Evolutionary conservation across 1,284 basidiomycete species (phyloP).

Genomic region (Rhodotorula sp.): DNA sequence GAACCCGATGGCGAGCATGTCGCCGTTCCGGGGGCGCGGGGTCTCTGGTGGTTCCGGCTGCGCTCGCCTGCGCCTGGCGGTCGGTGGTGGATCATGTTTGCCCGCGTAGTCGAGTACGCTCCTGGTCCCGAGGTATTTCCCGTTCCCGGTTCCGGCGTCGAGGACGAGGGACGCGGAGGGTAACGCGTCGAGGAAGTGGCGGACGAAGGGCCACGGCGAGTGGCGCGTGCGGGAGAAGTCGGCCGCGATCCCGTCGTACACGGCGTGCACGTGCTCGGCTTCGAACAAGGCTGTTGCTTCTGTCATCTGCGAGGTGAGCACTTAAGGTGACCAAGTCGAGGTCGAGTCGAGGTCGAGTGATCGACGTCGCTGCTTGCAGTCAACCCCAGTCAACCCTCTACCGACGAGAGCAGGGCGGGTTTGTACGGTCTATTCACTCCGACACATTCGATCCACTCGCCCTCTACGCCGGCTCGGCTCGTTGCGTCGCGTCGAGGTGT

Average conservation of each 20-base stretch:
- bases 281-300: constrained; percentile 17
- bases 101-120: constrained; percentile 39
- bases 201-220: constrained; percentile 93
- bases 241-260: constrained; percentile 27
- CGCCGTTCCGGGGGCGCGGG: constrained; percentile 44
- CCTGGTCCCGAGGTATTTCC: constrained; percentile 73
- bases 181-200: constrained; percentile 71
- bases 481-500: too few relatives aligned
- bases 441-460: too few relatives aligned
- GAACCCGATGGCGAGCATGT: constrained; percentile 71
- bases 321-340: too few relatives aligned
- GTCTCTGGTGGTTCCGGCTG: background rate
- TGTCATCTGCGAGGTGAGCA: background rate
- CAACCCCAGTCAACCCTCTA: too few relatives aligned
- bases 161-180: constrained; percentile 72
- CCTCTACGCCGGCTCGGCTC: too few relatives aligned
- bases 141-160: constrained; percentile 95
- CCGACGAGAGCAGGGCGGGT: too few relatives aligned
- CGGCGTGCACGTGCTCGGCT: constrained; percentile 34
- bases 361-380: too few relatives aligned
- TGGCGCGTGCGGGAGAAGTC: constrained; percentile 34
- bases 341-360: too few relatives aligned
- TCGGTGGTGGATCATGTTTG: background rate
- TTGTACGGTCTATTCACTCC: too few relatives aligned
- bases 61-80: constrained; percentile 22